These are phyloP conservation scores for Myriosclerotinia curreyana DNA, from an alignment of 2,329 filamentous ascomycete genomes.

Conservation along the genomic window DNA sequence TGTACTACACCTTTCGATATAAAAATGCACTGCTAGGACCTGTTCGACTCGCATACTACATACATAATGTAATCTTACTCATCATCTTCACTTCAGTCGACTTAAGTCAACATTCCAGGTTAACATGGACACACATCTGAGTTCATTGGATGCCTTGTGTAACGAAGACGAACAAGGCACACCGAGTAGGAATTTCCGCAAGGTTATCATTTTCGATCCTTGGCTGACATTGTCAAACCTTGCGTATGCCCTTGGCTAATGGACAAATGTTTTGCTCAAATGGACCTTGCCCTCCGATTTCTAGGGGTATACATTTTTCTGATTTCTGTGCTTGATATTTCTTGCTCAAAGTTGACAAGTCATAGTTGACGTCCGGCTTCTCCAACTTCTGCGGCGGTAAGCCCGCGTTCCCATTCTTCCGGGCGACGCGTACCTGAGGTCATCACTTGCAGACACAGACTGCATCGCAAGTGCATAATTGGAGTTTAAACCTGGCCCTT, in stretches of 20 bases:
- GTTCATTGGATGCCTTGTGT: neutral
- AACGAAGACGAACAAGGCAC: neutral
- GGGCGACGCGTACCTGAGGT: conserved; percentile 6
- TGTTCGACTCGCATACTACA: neutral
- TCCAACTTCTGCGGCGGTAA: conserved; percentile 15
- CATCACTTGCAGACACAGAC: conserved; percentile 20
- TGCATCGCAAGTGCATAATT: conserved; percentile 16
- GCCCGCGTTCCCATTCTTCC: conserved; percentile 11
- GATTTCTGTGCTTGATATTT: neutral
- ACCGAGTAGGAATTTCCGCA: conserved; percentile 10
- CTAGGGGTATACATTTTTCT: neutral
- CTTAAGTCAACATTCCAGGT: neutral
- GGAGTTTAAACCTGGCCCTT: neutral
- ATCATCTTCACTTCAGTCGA: neutral
- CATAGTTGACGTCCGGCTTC: conserved; percentile 6
- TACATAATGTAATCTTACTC: neutral
- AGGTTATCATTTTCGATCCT: conserved; percentile 9
- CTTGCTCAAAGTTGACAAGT: conserved; percentile 2
- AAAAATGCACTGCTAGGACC: neutral
- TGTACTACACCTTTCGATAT: neutral
- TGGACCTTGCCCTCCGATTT: neutral
- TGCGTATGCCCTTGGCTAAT: neutral
- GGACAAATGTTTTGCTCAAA: neutral
- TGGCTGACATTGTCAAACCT: conserved; percentile 1
- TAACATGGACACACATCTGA: conserved; percentile 3